Evolutionary conservation across 345 rosid species (phyloP), one percentile per base, ranked within the genome.

Genomic region (Eucalyptus grandis): DNA sequence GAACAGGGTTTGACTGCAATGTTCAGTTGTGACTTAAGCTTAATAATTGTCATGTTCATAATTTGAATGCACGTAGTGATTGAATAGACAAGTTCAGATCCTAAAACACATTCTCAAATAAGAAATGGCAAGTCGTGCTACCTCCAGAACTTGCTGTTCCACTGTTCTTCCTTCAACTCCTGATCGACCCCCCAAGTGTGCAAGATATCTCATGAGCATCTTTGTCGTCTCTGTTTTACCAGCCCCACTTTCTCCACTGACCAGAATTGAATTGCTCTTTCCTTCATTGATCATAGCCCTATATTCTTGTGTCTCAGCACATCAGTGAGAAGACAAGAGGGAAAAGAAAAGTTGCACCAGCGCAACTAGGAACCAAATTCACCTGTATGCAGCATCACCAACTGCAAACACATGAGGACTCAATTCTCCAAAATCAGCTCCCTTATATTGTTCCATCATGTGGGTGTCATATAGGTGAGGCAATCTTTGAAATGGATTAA

Each of bases 161-260:
- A 97, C 99, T 53, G 99, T 97, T 92, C 98, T 91, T 87, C 98
- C 99, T 94, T 97, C 99, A 82, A 96, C 96, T 60, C 98, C 99
- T 89, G 98, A 94, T 91, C 99, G 93, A 83, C 99, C 99, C 87
- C 99, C 98, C 90, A 97, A 90, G 92, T 92, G 90, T 88, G 99
- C 99, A 95, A 97, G 98, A 92, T 96, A 97, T 65, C 98, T 92
- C 99, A 97, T 97, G 43, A 97, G 98, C 99, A 97, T 97, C 93
- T 97, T 97, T 49, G 99, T 97, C 69, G 99, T 97, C 96, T 97
- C 99, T 4, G 99, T 97, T 92, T 97, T 97, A 94, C 99, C 99
- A 90, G 99, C 99, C 91, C 99, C 99, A 92, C 99, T 97, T 94
- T 97, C 99, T 91, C 99, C 99, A 93, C 99, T 97, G 85, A 97